These are phyloP conservation scores for Fusarium pseudoanthophilum DNA, from an alignment of 2,329 filamentous ascomycete species.

Conservation along the genomic window DNA sequence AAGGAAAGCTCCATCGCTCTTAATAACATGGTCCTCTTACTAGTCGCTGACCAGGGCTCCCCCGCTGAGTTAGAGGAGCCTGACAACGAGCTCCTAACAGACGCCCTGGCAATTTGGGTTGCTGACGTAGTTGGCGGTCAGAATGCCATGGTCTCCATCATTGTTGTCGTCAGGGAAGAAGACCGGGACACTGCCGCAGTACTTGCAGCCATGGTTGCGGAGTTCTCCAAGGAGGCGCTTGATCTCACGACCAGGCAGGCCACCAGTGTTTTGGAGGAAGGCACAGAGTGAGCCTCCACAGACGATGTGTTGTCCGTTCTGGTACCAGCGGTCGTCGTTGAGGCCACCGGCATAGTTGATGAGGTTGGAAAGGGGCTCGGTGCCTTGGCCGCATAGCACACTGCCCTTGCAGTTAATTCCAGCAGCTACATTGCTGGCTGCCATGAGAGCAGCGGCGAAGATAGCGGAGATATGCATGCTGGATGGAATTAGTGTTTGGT, in stretches of 20 bases:
- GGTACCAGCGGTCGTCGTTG: background rate
- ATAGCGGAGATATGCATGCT: background rate
- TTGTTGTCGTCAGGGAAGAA: background rate
- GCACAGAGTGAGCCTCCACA: background rate
- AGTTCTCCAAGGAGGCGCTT: background rate
- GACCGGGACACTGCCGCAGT: background rate
- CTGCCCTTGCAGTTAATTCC: background rate
- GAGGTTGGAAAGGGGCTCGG: background rate
- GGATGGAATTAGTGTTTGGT: fast-evolving
- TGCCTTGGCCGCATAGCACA: background rate
- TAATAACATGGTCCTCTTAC: fast-evolving
- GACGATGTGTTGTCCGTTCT: background rate
- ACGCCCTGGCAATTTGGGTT: background rate
- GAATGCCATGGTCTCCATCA: conserved; percentile 5
- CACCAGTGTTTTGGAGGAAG: background rate
- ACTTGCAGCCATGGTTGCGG: background rate
- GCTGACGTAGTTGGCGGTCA: background rate
- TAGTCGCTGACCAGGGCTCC: background rate
- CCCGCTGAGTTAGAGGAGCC: too few relatives aligned
- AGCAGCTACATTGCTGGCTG: background rate
- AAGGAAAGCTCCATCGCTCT: background rate
- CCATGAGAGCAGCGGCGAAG: background rate
- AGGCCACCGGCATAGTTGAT: background rate
- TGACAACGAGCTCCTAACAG: background rate
- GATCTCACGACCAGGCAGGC: background rate